These are phyloP conservation scores for Quercus dentata DNA, from an alignment of 306 rosid genomes.

Conservation along the genomic window DNA sequence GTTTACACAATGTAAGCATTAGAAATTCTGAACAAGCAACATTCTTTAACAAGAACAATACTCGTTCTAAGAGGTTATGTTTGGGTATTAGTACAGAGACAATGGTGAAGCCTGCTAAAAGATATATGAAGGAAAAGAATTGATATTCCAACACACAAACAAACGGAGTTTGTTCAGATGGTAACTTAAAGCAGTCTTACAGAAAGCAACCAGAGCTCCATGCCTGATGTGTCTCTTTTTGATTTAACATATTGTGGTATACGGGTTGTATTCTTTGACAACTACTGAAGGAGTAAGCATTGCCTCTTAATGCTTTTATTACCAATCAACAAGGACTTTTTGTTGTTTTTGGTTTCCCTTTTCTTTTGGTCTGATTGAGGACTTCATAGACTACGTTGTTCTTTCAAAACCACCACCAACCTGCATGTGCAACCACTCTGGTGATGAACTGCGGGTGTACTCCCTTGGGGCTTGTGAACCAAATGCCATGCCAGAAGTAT, in stretches of 20 bases:
- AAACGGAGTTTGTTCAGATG: constrained; percentile 38
- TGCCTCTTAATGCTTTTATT: constrained; percentile 48
- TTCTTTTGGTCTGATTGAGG: constrained; percentile 3
- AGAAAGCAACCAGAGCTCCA: constrained; percentile 41
- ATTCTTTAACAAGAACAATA: constrained; percentile 50
- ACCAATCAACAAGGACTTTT: constrained; percentile 16
- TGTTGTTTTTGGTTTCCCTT: background rate
- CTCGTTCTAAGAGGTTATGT: constrained; percentile 26
- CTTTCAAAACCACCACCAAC: constrained; percentile 82
- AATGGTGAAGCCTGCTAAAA: constrained; percentile 34
- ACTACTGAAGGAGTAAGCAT: constrained; percentile 33
- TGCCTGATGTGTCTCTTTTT: constrained; percentile 33
- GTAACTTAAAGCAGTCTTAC: constrained; percentile 27
- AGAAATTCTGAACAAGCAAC: constrained; percentile 42
- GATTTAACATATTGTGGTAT: constrained; percentile 42
- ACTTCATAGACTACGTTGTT: constrained; percentile 47
- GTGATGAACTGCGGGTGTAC: constrained; percentile 68
- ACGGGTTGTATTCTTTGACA: constrained; percentile 32
- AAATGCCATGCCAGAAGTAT: constrained; percentile 51
- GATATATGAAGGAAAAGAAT: constrained; percentile 39
- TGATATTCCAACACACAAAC: constrained; percentile 48
- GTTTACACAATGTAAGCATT: constrained; percentile 37
- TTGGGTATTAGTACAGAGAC: constrained; percentile 35
- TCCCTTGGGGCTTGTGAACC: constrained; percentile 72
- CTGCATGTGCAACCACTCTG: constrained; percentile 97